Evolutionary conservation across 805 yeast genomes (phyloP), one percentile per base, ranked within the genome.

Genomic region (Soucietia sequanensis): DNA sequence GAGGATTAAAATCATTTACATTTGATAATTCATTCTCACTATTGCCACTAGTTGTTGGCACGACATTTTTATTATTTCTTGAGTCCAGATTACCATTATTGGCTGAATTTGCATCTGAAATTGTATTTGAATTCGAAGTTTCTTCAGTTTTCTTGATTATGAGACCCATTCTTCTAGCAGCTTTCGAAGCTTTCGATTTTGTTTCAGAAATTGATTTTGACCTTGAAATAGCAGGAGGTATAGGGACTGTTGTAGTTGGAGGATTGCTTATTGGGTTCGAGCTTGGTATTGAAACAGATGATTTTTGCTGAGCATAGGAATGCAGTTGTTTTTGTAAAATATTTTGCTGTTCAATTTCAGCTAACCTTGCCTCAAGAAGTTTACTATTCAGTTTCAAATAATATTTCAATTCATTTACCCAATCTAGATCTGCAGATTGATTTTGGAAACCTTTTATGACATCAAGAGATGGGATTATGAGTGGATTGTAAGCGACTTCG

Each of bases 101-200:
- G n/a, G n/a, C n/a, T n/a, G n/a, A n/a, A n/a, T n/a, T n/a, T 9
- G 23, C 8, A 8, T 21, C 23, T 9, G 8, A 11, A 9, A 21
- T 8, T 21, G 8, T 11, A 21, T 21, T 21, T 27, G 20, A 34
- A 26, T 12, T 39, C 21, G 16, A 11, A 13, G 13, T 24, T n/a
- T 35, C 65, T 6, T 54, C 59, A 1, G 64, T 52, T 33, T 62
- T 70, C 35, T 75, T 76, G 34, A 77, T 74, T 24, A 84, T 78
- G 35, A 84, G 73, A 0, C 90, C 91, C 89, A 81, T 83, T 42
- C 91, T 65, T 50, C 83, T 78, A 0, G 86, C 77, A 4, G 87
- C 85, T 36, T 79, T 70, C n/a, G 84, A 72, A 6, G 80, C 65
- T n/a, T 63, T 64, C 21, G 63, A 62, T 38, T 71, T 74, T 2